Evolutionary conservation across 2,329 filamentous ascomycete species (phyloP), one percentile per base, ranked within the genome.

Genomic region (Fusarium nisikadoi): DNA sequence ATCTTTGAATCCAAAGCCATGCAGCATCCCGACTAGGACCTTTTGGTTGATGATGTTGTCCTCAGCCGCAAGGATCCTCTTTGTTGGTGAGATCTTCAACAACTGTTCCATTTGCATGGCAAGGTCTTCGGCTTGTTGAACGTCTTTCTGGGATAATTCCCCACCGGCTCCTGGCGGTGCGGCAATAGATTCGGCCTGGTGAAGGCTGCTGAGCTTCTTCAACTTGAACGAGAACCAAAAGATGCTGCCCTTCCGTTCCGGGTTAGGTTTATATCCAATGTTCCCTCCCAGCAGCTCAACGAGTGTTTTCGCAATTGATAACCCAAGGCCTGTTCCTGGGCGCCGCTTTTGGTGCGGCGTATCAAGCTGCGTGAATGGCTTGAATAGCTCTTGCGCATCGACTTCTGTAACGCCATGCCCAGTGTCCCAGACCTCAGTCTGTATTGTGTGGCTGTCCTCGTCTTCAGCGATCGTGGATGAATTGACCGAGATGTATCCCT

Each of bases 1-100:
- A 1, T 63, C 29, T 0, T 63, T 38, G 17, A 63, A 63, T 43
- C 56, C 60, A 16, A 63, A 63, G 2, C 36, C n/a, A 43, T 63
- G 60, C 20, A 63, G 43, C 36, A 63, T 63, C 20, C 56, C 60
- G 5, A 63, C 56, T 5, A 63, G 43, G 3, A 63, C 23, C 5
- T 63, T 63, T 9, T 63, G 60, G 7, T 63, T 63, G 3, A 63
- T 63, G 20, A 62, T 63, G 11, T 63, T 63, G 23, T 63, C 60
- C 14, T 63, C 60, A 0, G 56, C 60, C 0, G 60, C 60, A 11
- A 63, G 60, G 2, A 63, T 63, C 13, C 11, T n/a, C 25, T 50
- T 63, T 1, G 36, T 43, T 4, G 56, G 25, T 10, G 60, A 49
- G 10, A 63, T 42, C 2, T 25, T n/a, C 5, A 20, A 10, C 10